Evolutionary conservation across 306 rosid genomes (phyloP).

Genomic region (Dryas octopetala): DNA sequence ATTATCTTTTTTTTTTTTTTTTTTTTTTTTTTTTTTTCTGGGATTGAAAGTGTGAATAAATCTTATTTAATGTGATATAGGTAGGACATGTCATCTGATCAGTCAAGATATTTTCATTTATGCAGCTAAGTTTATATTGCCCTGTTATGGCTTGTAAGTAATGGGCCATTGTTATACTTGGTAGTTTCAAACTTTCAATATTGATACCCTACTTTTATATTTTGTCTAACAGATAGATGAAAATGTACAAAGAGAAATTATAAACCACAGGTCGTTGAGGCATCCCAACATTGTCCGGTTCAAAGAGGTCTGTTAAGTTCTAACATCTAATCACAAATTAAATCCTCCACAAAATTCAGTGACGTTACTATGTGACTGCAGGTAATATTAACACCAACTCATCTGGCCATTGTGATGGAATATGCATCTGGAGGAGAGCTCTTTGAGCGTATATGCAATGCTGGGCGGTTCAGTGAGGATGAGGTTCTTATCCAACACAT

Average conservation of each 20-base stretch:
- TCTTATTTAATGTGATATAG: neutral
- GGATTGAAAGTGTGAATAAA: neutral
- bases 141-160: slow-evolving; percentile 9
- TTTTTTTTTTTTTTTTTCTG: neutral
- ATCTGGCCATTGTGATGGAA: slow-evolving; percentile 92
- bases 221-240: slow-evolving; percentile 78
- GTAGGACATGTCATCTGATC: neutral
- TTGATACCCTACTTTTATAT: slow-evolving; percentile 21
- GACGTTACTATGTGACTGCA: slow-evolving; percentile 33
- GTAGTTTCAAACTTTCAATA: neutral
- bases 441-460: slow-evolving; percentile 95
- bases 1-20: neutral
- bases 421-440: slow-evolving; percentile 98
- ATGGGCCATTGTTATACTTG: neutral
- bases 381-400: slow-evolving; percentile 88
- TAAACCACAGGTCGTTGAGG: slow-evolving; percentile 91
- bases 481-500: slow-evolving; percentile 52
- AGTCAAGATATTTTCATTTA: neutral
- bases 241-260: slow-evolving; percentile 92
- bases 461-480: slow-evolving; percentile 96
- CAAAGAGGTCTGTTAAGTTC: slow-evolving; percentile 65
- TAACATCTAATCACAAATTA: slow-evolving; percentile 18
- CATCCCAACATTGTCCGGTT: slow-evolving; percentile 96
- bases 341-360: neutral
- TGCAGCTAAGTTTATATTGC: neutral